Evolutionary conservation across 352 stramenopile genomes (phyloP).

Genomic region (Blastocystis sp.): DNA sequence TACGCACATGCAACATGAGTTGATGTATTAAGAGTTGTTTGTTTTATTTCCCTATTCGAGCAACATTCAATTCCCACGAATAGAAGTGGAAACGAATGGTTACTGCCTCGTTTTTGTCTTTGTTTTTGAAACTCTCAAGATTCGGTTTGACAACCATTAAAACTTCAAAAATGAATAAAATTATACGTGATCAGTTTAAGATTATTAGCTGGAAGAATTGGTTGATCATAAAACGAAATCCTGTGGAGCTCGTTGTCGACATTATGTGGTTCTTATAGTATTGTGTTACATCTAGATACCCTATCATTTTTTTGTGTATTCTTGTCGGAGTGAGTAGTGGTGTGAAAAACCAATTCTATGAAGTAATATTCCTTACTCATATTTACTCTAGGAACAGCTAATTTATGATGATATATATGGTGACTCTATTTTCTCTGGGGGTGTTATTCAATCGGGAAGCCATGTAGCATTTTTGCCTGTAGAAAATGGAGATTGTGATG

Average conservation of each 20-base stretch:
- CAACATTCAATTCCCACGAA: neutral
- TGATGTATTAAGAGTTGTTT: neutral
- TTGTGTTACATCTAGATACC: neutral
- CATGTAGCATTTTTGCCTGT: conserved; percentile 9
- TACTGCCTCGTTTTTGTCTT: neutral
- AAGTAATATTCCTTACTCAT: neutral
- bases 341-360: conserved; percentile 5
- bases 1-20: conserved; percentile 21
- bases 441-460: neutral
- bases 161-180: neutral
- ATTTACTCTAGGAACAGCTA: neutral
- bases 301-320: neutral
- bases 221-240: conserved; percentile 52
- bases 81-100: neutral
- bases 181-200: neutral
- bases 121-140: neutral
- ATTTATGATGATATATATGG: neutral
- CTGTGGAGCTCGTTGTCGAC: neutral
- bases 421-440: neutral
- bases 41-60: neutral
- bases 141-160: neutral
- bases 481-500: neutral
- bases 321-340: conserved; percentile 5
- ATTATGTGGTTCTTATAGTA: neutral
- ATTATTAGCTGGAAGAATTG: conserved; percentile 34